These are phyloP conservation scores for Zasmidium citrigriseum DNA, from an alignment of 2,329 filamentous ascomycete genomes.

Conservation along the genomic window DNA sequence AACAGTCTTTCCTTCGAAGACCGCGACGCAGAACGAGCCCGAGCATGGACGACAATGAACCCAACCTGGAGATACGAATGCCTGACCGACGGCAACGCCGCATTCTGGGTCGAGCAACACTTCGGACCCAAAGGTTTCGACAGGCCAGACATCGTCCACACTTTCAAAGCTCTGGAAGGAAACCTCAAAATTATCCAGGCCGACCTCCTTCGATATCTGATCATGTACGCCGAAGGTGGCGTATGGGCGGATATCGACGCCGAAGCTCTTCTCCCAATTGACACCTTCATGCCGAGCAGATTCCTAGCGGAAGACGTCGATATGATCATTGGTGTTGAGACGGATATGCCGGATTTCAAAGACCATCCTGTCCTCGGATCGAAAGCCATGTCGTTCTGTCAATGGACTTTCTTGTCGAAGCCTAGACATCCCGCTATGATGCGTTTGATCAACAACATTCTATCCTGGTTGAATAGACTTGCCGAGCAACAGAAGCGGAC, in stretches of 20 bases:
- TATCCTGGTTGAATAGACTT: constrained; percentile 63
- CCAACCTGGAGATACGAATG: too few relatives aligned
- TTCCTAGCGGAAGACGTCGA: constrained; percentile 64
- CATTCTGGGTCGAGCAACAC: constrained; percentile 66
- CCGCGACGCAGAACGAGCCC: too few relatives aligned
- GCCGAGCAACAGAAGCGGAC: constrained; percentile 59
- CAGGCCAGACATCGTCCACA: constrained; percentile 64
- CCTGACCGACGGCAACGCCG: constrained; percentile 64
- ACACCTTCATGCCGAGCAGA: constrained; percentile 62
- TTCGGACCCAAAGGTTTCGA: constrained; percentile 64
- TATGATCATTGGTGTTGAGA: constrained; percentile 69
- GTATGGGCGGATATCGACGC: constrained; percentile 63
- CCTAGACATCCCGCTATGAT: constrained; percentile 68
- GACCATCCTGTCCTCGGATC: constrained; percentile 65
- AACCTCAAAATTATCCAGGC: constrained; percentile 63
- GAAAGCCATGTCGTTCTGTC: constrained; percentile 70
- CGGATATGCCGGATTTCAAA: constrained; percentile 66
- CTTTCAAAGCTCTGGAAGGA: constrained; percentile 60
- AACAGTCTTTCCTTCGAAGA: too few relatives aligned
- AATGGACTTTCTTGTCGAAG: constrained; percentile 74
- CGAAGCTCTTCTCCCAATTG: constrained; percentile 53
- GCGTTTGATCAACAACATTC: constrained; percentile 66
- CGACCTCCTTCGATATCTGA: constrained; percentile 64
- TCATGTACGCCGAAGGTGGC: constrained; percentile 67
- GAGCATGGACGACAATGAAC: too few relatives aligned